Base-by-base conservation (phyloP, 176 grass and related monocot species). In the Oryza meyeriana region DNA sequence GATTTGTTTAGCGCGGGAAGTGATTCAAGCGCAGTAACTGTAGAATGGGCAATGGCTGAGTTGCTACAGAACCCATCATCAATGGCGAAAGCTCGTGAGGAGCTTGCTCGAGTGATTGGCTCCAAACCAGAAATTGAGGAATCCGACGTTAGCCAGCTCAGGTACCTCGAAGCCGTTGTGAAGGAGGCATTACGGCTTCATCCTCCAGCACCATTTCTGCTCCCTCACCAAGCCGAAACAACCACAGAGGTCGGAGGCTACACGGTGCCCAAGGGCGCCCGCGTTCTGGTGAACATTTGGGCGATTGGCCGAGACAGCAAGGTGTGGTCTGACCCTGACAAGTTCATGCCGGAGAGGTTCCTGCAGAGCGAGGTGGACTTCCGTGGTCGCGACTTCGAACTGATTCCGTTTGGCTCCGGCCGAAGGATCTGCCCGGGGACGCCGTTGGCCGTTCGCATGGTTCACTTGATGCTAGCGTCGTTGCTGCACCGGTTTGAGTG, bases 41-140 rank as follows among this genome's bases (percentile, higher is more conserved):
- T 90, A 13, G 90, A 92, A 66, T 95, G 93, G 90, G 72, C 85
- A 14, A 95, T 95, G 85, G 62, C 93, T 12, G 82, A 92, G 84
- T 44, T 92, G 63, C 29, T 95, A 10, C 83, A 78, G 16, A 89
- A 80, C 26, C 87, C 90, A 12, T 39, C 35, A 6, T 47, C 71
- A 3, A 83, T 88, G 82, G 61, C 81, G 18, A 95, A 86, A 55
- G 77, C 71, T 40, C 90, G 81, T 3, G 85, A 83, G 27, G 90
- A 95, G 59, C 45, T 92, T 76, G 64, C 10, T 0, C 48, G 68
- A 8, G 84, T 64, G 5, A 73, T 80, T 5, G 79, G 33, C 30
- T 29, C 72, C 14, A 80, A 83, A 52, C 32, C 18, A 36, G 66
- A 70, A 5, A 41, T 88, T 2, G 62, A 88, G 4, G 82, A 92